These are phyloP conservation scores for Trypanosoma platydactyli DNA, from an alignment of 208 protist genomes.

Conservation along the genomic window DNA sequence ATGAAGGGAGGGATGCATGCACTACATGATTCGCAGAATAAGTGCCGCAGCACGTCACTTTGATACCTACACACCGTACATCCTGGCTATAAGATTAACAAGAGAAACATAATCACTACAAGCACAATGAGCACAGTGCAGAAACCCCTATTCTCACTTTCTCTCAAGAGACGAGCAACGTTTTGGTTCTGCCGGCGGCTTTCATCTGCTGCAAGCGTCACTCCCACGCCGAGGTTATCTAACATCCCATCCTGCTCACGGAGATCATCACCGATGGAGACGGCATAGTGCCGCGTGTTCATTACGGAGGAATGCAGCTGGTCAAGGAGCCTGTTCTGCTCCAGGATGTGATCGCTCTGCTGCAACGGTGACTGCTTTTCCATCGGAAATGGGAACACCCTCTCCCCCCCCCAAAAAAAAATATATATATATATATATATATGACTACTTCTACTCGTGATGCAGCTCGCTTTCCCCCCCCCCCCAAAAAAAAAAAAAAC, in stretches of 20 bases:
- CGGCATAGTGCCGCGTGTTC: slow-evolving; percentile 78
- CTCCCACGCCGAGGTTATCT: slow-evolving; percentile 53
- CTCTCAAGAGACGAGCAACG: slow-evolving; percentile 60
- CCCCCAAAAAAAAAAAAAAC: slow-evolving; percentile 11
- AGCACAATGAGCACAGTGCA: slow-evolving; percentile 66
- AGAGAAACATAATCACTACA: slow-evolving; percentile 64
- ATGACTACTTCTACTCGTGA: not conserved
- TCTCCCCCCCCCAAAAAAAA: not conserved
- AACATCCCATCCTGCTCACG: slow-evolving; percentile 79
- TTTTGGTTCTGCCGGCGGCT: slow-evolving; percentile 79
- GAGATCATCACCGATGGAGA: slow-evolving; percentile 74
- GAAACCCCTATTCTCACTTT: slow-evolving; percentile 76
- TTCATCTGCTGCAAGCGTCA: slow-evolving; percentile 62
- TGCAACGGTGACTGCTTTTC: slow-evolving; percentile 3
- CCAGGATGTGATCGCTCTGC: slow-evolving; percentile 27
- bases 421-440: slow-evolving; percentile 13
- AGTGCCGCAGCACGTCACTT: too few relatives aligned
- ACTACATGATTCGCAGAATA: too few relatives aligned
- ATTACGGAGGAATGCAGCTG: slow-evolving; percentile 83
- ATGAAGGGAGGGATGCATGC: slow-evolving; percentile 60
- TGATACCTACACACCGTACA: too few relatives aligned
- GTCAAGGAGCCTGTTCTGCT: slow-evolving; percentile 79
- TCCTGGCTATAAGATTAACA: slow-evolving; percentile 49
- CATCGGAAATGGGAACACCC: not conserved
- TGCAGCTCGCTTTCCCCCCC: not conserved